Evolutionary conservation across 306 rosid species (phyloP).

Genomic region (Rubus idaeus): DNA sequence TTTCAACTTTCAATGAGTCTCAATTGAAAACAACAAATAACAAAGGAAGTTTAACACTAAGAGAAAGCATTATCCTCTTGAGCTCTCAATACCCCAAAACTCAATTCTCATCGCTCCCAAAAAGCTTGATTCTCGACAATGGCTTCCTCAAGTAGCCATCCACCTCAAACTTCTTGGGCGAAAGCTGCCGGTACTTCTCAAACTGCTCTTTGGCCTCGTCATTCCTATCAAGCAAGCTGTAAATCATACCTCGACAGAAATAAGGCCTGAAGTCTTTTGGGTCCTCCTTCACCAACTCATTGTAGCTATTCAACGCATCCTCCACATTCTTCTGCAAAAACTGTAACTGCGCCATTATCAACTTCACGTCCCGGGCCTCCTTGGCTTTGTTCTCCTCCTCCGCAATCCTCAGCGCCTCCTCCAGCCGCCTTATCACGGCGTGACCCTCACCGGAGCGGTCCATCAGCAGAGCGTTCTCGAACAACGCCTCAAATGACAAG

Average conservation of each 20-base stretch:
- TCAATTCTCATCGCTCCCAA: conserved; percentile 72
- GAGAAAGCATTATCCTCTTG: neutral
- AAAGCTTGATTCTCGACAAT: conserved; percentile 75
- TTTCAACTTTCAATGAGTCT: neutral
- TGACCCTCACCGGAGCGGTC: conserved; percentile 81
- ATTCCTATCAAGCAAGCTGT: conserved; percentile 80
- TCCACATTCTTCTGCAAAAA: conserved; percentile 88
- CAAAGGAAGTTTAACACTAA: neutral
- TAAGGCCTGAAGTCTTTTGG: conserved; percentile 80
- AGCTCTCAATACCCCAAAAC: neutral
- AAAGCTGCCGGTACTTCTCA: conserved; percentile 63
- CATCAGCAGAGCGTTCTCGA: conserved; percentile 82
- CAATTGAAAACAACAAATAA: neutral
- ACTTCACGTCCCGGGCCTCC: conserved; percentile 72
- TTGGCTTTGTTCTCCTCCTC: conserved; percentile 56
- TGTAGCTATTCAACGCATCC: conserved; percentile 59
- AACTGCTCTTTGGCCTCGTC: conserved; percentile 79
- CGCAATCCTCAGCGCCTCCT: conserved; percentile 66
- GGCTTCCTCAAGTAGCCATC: conserved; percentile 80
- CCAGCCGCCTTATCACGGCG: conserved; percentile 54
- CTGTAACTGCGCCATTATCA: conserved; percentile 82
- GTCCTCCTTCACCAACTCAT: conserved; percentile 61
- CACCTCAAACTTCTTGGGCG: conserved; percentile 85
- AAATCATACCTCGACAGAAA: conserved; percentile 83
- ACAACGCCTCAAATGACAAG: conserved; percentile 69